Base-by-base conservation (phyloP, 1,139 yeast species). In the Protomyces gravidus region DNA sequence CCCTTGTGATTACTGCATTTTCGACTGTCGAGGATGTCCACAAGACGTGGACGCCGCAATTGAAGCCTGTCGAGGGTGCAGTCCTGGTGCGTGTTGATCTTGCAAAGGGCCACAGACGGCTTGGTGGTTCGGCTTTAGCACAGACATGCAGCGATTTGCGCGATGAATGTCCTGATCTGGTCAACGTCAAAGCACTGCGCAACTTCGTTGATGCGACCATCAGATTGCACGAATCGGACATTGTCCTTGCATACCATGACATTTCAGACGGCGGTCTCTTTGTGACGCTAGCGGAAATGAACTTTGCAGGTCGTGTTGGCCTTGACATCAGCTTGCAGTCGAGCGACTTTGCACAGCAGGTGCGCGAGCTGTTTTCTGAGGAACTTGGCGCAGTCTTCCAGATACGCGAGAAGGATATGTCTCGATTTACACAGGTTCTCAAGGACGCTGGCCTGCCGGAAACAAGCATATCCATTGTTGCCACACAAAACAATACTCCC, bases 341-440 rank as follows among this genome's bases (percentile, higher is more conserved):
- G 15, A 13, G 21, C 7, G 23, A 48, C 13, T 61, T 65, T 5
- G 67, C 64, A 17, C 67, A 69, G 32, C 73, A 73, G 28, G 61
- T 64, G 15, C 69, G 69, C 23, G 66, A 67, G 5, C 76, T 90
- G 67, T 94, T 92, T 77, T 86, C 85, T 70, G 98, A 94, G 76
- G 97, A 92, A 71, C 79, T 94, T 59, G 98, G 97, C 70, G 95
- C 95, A 45, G 96, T 92, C 32, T 89, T 94, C 89, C 99, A 94
- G 74, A 80, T 92, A 63, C 72, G 77, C 50, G 72, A 78, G 40
- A 68, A 75, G 15, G 83, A 84, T 63, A 76, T 78, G 56, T 79
- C 76, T 1, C 72, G 75, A 57, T 89, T 92, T 70, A 76, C 74
- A 49, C 67, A 77, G 19, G 71, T 86, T 13, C 79, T 92, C 57